phyloP scores from a whole-genome alignment of 768 basidiomycete genomes.

The Pleurotus tuber-regium region DNA sequence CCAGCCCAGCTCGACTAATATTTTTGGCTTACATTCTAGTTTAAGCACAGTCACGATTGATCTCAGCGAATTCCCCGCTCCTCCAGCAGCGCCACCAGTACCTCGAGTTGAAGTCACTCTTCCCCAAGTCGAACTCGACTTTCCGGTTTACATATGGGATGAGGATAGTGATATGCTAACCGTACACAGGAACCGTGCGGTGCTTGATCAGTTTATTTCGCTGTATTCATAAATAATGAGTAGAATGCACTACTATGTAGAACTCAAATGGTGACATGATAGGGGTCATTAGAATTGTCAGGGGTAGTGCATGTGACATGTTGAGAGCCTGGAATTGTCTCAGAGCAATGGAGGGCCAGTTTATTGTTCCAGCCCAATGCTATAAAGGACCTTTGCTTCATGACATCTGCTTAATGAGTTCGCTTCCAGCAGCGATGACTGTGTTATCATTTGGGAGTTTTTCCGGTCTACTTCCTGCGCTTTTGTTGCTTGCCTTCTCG shows the following conservation, averaged over 20 bases:
- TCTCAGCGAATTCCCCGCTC: conserved; percentile 45
- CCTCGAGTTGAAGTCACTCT: conserved; percentile 27
- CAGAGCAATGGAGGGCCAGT: no score
- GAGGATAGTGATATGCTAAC: conserved; percentile 7
- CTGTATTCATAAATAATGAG: conserved; percentile 5
- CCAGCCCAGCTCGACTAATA: conserved; percentile 30
- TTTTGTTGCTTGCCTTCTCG: conserved; percentile 12
- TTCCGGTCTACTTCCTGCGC: no score
- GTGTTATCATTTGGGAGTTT: no score
- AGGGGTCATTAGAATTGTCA: no score
- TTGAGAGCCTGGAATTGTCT: no score
- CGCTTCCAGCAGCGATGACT: no score
- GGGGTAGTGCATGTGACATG: no score
- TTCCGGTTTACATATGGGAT: conserved; percentile 7
- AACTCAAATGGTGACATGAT: no score
- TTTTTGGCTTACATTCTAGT: conserved; percentile 30
- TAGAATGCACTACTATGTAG: no score
- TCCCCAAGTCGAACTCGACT: conserved; percentile 43
- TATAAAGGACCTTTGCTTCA: no score
- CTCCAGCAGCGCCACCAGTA: conserved; percentile 27
- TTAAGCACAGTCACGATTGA: conserved; percentile 39
- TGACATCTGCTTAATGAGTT: no score
- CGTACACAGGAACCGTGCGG: not conserved
- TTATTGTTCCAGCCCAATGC: no score
- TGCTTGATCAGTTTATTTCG: conserved; percentile 2